phyloP scores from a whole-genome alignment of 352 stramenopile genomes.

The Globisporangium spiculum region DNA sequence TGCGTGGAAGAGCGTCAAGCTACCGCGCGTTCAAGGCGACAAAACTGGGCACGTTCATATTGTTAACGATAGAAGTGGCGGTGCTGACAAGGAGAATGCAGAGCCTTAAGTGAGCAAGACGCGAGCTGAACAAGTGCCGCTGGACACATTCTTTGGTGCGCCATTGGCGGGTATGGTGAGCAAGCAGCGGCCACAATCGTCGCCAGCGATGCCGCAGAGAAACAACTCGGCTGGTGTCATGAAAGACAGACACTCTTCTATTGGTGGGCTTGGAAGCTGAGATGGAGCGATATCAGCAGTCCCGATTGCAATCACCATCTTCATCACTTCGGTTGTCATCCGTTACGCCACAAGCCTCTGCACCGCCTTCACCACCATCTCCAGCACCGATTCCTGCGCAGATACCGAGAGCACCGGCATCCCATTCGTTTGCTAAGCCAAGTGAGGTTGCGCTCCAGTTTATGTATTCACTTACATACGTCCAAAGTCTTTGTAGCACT shows the following conservation, averaged over 20 bases:
- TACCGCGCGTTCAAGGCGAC: background rate
- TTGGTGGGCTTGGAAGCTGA: background rate
- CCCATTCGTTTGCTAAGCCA: background rate
- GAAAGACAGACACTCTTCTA: background rate
- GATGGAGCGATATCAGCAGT: background rate
- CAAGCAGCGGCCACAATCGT: too few relatives aligned
- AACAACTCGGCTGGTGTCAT: background rate
- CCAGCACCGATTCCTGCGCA: background rate
- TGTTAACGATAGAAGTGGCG: background rate
- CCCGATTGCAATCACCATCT: background rate
- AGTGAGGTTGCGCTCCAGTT: background rate
- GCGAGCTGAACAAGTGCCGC: too few relatives aligned
- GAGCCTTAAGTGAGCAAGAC: background rate
- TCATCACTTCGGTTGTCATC: background rate
- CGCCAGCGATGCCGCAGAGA: background rate
- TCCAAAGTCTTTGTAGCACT: too few relatives aligned
- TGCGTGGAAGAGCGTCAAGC: constrained; percentile 15
- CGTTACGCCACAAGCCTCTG: background rate
- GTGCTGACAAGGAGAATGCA: background rate
- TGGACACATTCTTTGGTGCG: background rate
- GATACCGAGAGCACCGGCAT: background rate
- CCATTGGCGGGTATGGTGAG: too few relatives aligned
- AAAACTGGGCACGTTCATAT: background rate
- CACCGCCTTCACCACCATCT: background rate
- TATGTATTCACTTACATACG: background rate